Evolutionary conservation across 306 rosid species (phyloP).

Genomic region (Prunus campanulata): DNA sequence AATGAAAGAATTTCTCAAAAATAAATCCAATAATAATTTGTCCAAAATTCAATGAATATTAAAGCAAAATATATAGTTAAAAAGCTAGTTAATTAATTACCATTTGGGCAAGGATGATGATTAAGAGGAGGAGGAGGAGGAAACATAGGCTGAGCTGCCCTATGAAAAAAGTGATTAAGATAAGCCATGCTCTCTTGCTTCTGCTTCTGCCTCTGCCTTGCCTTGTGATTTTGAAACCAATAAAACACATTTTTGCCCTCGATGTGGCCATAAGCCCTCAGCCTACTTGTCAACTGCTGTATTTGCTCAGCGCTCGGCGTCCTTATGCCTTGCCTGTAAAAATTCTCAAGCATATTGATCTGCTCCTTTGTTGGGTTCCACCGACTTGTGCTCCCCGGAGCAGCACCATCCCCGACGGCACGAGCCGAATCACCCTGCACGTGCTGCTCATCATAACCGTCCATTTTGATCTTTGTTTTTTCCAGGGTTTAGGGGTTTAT

Average conservation of each 20-base stretch:
- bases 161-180: slow-evolving; percentile 47
- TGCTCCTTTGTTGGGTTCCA: slow-evolving; percentile 98
- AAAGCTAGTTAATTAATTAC: slow-evolving; percentile 16
- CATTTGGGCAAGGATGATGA: slow-evolving; percentile 39
- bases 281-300: slow-evolving; percentile 65
- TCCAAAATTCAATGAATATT: background rate
- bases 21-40: too few species aligned
- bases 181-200: slow-evolving; percentile 68
- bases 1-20: too few species aligned
- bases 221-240: slow-evolving; percentile 98
- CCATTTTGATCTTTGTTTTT: slow-evolving; percentile 16
- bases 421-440: background rate
- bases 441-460: slow-evolving; percentile 2
- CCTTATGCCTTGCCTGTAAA: slow-evolving; percentile 78
- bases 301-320: slow-evolving; percentile 84
- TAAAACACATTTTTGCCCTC: slow-evolving; percentile 96
- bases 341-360: slow-evolving; percentile 60
- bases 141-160: slow-evolving; percentile 24
- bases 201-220: slow-evolving; percentile 86
- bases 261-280: slow-evolving; percentile 67
- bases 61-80: background rate
- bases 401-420: background rate
- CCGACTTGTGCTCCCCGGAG: slow-evolving; percentile 36
- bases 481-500: background rate
- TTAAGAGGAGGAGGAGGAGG: slow-evolving; percentile 22